These are phyloP conservation scores for Entomortierella lignicola DNA, from an alignment of 192 early-diverging fungal genomes.

Conservation along the genomic window DNA sequence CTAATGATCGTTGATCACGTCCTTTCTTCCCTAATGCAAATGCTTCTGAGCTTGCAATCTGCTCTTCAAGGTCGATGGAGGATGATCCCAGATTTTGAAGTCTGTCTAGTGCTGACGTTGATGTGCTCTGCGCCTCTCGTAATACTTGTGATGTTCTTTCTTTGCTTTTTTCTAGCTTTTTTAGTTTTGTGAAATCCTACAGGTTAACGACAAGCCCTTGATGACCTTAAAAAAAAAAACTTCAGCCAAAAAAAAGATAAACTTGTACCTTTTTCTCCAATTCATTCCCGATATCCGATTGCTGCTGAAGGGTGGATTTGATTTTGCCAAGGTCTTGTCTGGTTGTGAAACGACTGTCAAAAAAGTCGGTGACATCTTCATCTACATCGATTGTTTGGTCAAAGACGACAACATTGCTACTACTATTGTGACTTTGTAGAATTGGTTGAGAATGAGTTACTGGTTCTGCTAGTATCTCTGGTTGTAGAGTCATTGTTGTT, in stretches of 20 bases:
- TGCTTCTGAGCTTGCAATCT: slow-evolving; percentile 37
- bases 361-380: slow-evolving; percentile 52
- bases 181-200: background rate
- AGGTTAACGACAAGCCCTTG: too few relatives aligned
- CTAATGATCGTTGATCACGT: slow-evolving; percentile 34
- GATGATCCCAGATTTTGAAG: slow-evolving; percentile 35
- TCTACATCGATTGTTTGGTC: slow-evolving; percentile 51
- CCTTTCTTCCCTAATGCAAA: slow-evolving; percentile 34
- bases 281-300: slow-evolving; percentile 13
- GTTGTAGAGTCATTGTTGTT: background rate
- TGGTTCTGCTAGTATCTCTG: background rate
- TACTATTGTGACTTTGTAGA: background rate
- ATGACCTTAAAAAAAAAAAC: too few relatives aligned
- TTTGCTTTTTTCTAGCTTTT: slow-evolving; percentile 39
- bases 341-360: slow-evolving; percentile 46
- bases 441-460: background rate
- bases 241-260: too few relatives aligned
- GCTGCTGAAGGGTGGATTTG: slow-evolving; percentile 23
- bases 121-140: slow-evolving; percentile 20
- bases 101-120: slow-evolving; percentile 11
- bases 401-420: slow-evolving; percentile 49
- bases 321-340: slow-evolving; percentile 53
- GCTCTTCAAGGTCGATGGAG: slow-evolving; percentile 37
- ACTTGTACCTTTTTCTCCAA: slow-evolving; percentile 48
- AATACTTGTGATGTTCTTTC: slow-evolving; percentile 15